Evolutionary conservation across 495 filamentous ascomycete genomes (phyloP).

Genomic region (Tuber indicum): DNA sequence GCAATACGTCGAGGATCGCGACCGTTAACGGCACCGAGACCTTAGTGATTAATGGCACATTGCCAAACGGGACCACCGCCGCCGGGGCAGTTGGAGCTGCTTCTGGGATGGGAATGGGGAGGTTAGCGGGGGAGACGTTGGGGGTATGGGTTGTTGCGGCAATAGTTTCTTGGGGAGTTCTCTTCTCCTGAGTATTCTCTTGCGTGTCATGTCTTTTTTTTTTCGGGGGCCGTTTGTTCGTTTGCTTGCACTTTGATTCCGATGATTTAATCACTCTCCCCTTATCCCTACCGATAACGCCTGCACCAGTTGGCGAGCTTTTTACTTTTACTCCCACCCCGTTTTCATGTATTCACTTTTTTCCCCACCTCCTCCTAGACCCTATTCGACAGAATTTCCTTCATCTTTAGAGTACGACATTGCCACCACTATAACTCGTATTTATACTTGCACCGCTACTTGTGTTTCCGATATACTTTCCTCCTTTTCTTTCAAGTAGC

Average conservation of each 20-base stretch:
- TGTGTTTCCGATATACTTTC: not conserved
- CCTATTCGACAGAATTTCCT: not conserved
- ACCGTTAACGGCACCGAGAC: slow-evolving; percentile 68
- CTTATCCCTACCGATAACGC: not conserved
- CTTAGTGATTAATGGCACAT: slow-evolving; percentile 75
- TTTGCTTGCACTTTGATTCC: not conserved
- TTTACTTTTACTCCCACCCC: not conserved
- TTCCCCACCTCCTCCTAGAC: not conserved
- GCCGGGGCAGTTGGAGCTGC: slow-evolving; percentile 49
- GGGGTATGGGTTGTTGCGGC: slow-evolving; percentile 7
- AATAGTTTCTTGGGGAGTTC: slow-evolving; percentile 1
- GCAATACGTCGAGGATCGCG: slow-evolving; percentile 45
- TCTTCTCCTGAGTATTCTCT: slow-evolving; percentile 6
- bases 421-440: not conserved
- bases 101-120: slow-evolving; percentile 23
- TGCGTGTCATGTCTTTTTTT: not conserved
- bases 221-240: not conserved
- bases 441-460: not conserved
- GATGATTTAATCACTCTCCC: not conserved
- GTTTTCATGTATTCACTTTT: not conserved
- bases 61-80: slow-evolving; percentile 76
- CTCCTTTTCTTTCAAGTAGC: not conserved
- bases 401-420: not conserved
- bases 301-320: not conserved
- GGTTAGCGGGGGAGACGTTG: not conserved